Evolutionary conservation across 257 asterid species (phyloP).

Genomic region (Knoxia roxburghii): DNA sequence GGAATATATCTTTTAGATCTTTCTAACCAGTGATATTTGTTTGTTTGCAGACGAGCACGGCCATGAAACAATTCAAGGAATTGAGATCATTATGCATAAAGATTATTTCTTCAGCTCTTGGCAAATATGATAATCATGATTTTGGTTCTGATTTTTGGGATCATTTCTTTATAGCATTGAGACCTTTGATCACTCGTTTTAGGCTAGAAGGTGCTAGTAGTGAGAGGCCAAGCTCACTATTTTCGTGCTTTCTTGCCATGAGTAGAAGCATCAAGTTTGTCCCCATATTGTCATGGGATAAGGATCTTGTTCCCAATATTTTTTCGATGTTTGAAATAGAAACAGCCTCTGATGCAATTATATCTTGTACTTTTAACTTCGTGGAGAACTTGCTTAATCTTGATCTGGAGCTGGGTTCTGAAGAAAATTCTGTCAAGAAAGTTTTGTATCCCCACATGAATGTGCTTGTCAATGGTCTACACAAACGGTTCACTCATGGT

Average conservation of each 20-base stretch:
- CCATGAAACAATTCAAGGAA: constrained; percentile 69
- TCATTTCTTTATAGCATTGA: constrained; percentile 57
- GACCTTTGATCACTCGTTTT: constrained; percentile 60
- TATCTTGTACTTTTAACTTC: constrained; percentile 63
- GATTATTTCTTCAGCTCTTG: constrained; percentile 55
- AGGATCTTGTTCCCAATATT: constrained; percentile 75
- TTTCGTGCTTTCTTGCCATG: constrained; percentile 88
- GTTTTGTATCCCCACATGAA: constrained; percentile 64
- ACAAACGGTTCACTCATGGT: constrained; percentile 38
- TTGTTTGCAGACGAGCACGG: constrained; percentile 49
- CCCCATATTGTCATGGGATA: constrained; percentile 52
- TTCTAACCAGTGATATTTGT: constrained; percentile 22
- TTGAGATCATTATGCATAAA: constrained; percentile 83
- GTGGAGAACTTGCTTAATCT: constrained; percentile 73
- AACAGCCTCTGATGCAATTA: constrained; percentile 64
- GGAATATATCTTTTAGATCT: neutral
- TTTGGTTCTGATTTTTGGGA: constrained; percentile 73
- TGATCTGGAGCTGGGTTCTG: constrained; percentile 49
- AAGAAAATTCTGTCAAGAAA: constrained; percentile 39
- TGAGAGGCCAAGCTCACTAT: constrained; percentile 81
- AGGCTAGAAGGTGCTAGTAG: constrained; percentile 80
- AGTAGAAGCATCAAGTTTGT: constrained; percentile 73
- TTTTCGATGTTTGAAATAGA: constrained; percentile 62
- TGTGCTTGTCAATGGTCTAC: constrained; percentile 63
- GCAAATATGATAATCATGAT: constrained; percentile 57